Percentiles rank a stretch among this genome's conserved stretches.
Evolutionary conservation across 257 asterid genomes (phyloP).

Genomic region (Craterostigma plantagineum): DNA sequence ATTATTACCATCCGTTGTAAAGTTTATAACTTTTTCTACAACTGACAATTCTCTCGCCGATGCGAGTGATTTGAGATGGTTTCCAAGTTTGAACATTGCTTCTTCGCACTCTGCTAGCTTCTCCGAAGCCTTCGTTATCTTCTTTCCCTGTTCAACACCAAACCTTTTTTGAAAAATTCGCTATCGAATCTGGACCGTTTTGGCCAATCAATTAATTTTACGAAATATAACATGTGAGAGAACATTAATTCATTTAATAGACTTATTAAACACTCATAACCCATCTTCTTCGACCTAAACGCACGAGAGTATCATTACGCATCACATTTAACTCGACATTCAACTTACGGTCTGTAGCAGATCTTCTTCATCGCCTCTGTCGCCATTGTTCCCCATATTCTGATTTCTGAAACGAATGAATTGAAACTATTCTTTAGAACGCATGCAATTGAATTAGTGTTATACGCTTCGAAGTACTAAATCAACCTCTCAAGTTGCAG

Average conservation of each 20-base stretch:
- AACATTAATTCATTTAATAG: no score
- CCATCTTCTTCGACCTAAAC: no score
- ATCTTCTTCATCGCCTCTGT: conserved; percentile 25
- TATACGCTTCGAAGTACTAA: no score
- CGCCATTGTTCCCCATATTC: conserved; percentile 11
- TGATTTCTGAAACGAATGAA: conserved; percentile 13
- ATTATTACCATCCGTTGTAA: conserved; percentile 12
- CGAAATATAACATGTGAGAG: no score
- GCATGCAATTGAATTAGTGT: no score
- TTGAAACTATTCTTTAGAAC: no score
- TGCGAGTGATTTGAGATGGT: conserved; percentile 45
- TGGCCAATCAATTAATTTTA: no score
- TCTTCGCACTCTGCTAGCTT: conserved; percentile 73
- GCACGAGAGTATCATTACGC: no score
- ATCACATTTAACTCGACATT: no score
- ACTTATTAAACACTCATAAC: no score
- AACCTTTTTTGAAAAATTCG: not conserved
- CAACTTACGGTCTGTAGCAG: conserved; percentile 38
- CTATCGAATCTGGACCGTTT: no score
- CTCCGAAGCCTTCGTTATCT: conserved; percentile 56
- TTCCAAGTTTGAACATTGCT: conserved; percentile 55
- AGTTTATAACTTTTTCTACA: conserved; percentile 17
- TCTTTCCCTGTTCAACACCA: conserved; percentile 43
- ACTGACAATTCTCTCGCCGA: conserved; percentile 26
- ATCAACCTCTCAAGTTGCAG: conserved; percentile 87